A percentile compares a stretch with the other conserved stretches of the same genome.
Evolutionary conservation across 1,284 basidiomycete species (phyloP).

Genomic region (Pyrrhoderma noxium): DNA sequence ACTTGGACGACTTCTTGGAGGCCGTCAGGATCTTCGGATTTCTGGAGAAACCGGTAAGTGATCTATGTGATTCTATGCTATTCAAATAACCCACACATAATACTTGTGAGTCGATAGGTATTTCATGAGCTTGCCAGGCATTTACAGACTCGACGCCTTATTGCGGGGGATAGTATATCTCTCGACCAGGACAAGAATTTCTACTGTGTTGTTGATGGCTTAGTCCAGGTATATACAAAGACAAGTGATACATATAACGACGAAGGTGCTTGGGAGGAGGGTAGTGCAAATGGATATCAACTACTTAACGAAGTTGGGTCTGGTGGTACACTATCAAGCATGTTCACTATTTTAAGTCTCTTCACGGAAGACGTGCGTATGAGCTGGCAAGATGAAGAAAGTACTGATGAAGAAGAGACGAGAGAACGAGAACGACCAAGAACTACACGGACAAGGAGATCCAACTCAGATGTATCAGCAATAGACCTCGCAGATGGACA

Average conservation of each 20-base stretch:
- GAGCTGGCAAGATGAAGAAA: constrained; percentile 67
- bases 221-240: constrained; percentile 78
- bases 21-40: constrained; percentile 95
- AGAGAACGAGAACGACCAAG: constrained; percentile 15
- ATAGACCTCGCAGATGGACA: constrained; percentile 36
- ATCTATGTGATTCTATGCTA: neutral
- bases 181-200: constrained; percentile 90
- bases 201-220: constrained; percentile 93
- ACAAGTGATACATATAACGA: constrained; percentile 42
- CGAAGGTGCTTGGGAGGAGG: constrained; percentile 67
- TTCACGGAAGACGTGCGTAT: constrained; percentile 98
- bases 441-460: constrained; percentile 22
- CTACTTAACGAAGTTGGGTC: constrained; percentile 89
- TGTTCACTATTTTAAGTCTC: constrained; percentile 92
- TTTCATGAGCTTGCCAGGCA: constrained; percentile 94
- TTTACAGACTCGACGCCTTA: constrained; percentile 83
- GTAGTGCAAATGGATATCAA: constrained; percentile 89
- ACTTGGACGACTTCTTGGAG: constrained; percentile 90
- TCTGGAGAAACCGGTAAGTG: constrained; percentile 82
- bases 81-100: neutral
- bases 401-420: constrained; percentile 21
- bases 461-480: constrained; percentile 59
- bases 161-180: constrained; percentile 87
- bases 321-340: constrained; percentile 91
- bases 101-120: constrained; percentile 39